Evolutionary conservation across 495 filamentous ascomycete genomes (phyloP).

Genomic region (Penicillium manginii): DNA sequence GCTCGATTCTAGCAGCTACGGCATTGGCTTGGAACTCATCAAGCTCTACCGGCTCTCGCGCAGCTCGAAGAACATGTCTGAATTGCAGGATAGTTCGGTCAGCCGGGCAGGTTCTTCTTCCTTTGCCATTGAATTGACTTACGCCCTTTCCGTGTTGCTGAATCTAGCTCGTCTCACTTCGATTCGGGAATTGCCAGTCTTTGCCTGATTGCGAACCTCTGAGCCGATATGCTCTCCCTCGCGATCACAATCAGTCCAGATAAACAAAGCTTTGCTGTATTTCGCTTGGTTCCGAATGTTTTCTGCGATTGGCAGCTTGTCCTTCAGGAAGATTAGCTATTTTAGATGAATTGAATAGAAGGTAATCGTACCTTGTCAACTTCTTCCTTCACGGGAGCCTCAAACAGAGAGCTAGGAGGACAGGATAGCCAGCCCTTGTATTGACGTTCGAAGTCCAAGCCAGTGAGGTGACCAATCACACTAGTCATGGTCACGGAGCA

Average conservation of each 20-base stretch:
- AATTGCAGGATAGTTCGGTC: background rate
- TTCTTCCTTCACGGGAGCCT: conserved; percentile 69
- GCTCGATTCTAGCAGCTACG: conserved; percentile 85
- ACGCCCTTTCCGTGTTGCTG: conserved; percentile 95
- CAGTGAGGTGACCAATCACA: conserved; percentile 83
- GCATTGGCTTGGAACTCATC: conserved; percentile 88
- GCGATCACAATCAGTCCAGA: conserved; percentile 98
- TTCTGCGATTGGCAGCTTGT: conserved; percentile 76
- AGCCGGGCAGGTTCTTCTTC: background rate
- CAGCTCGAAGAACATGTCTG: conserved; percentile 82
- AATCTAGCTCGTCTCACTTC: conserved; percentile 86
- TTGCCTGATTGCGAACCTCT: conserved; percentile 86
- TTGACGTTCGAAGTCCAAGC: conserved; percentile 67
- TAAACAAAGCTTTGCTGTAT: conserved; percentile 72
- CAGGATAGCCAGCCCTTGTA: conserved; percentile 82
- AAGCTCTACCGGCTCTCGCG: conserved; percentile 71
- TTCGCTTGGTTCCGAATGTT: conserved; percentile 84
- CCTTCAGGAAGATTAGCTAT: conserved; percentile 48
- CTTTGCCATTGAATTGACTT: conserved; percentile 31
- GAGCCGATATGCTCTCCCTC: conserved; percentile 96
- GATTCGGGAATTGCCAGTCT: conserved; percentile 69
- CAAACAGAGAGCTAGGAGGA: conserved; percentile 77
- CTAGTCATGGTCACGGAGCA: conserved; percentile 90
- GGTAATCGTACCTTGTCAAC: conserved; percentile 59
- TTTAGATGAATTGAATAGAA: background rate